Conservation (phyloP, 129 eudicot genomes). For the Pittosporum tobira region DNA sequence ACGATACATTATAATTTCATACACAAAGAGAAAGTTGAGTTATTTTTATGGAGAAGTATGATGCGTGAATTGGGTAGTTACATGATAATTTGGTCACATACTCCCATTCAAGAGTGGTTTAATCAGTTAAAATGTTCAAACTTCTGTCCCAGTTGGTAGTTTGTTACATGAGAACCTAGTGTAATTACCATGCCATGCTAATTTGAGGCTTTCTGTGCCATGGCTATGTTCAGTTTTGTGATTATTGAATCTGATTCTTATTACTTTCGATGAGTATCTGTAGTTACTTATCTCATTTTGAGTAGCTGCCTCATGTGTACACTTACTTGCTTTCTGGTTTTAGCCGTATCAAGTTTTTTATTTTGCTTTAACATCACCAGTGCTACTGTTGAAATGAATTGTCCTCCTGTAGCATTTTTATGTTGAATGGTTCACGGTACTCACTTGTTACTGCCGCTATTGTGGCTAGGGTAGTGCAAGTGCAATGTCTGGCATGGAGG, state of each 20-base stretch:
- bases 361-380: not conserved
- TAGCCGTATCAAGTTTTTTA: too few relatives aligned
- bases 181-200: too few relatives aligned
- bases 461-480: constrained; percentile 16
- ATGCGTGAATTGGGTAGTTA: not conserved
- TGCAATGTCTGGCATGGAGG: constrained; percentile 46
- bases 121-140: not conserved
- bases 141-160: not conserved
- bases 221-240: too few relatives aligned
- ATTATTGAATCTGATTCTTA: not conserved
- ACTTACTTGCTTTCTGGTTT: too few relatives aligned
- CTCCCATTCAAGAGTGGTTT: not conserved
- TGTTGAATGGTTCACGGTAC: not conserved
- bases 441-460: constrained; percentile 11
- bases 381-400: not conserved
- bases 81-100: not conserved
- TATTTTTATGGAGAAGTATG: not conserved
- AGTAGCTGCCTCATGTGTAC: not conserved
- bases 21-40: not conserved
- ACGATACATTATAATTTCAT: too few relatives aligned
- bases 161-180: not conserved
- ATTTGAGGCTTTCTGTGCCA: too few relatives aligned
- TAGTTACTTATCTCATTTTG: not conserved
- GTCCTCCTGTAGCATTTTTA: not conserved
- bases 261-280: too few relatives aligned